Evolutionary conservation across 805 yeast species (phyloP).

Genomic region (Teunomyces barrocoloradensis): DNA sequence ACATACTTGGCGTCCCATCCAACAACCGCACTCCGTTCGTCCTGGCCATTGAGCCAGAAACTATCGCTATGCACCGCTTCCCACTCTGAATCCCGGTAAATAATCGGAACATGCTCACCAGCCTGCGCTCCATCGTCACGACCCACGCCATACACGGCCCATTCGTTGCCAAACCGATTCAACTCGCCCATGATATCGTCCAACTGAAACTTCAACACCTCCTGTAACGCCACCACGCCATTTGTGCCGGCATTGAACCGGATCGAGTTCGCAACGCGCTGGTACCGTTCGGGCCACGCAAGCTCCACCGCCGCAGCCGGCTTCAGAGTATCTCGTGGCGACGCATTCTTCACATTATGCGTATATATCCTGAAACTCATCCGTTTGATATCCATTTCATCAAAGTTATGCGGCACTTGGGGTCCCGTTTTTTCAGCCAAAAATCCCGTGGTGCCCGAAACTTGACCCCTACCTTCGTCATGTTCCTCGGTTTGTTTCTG

Average conservation of each 20-base stretch:
- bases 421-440: conserved; percentile 6
- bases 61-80: conserved; percentile 13
- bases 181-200: conserved; percentile 14
- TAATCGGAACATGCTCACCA: conserved; percentile 20
- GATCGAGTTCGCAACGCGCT: conserved; percentile 14
- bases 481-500: background rate
- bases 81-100: conserved; percentile 15
- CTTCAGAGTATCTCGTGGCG: conserved; percentile 3
- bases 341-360: conserved; percentile 35
- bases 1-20: conserved; percentile 22
- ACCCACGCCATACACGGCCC: conserved; percentile 16
- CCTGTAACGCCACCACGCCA: conserved; percentile 17
- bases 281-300: conserved; percentile 23
- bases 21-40: conserved; percentile 5
- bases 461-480: background rate
- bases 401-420: conserved; percentile 13
- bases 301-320: conserved; percentile 22
- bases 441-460: background rate
- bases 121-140: conserved; percentile 13
- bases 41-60: conserved; percentile 16
- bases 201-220: conserved; percentile 15
- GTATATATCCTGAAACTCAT: conserved; percentile 32
- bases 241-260: conserved; percentile 18
- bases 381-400: conserved; percentile 9
- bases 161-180: conserved; percentile 10